Percentiles rank a stretch among this genome's conserved stretches.
Conservation (phyloP, 1,284 basidiomycete species). For the Leccinum pachyderme region DNA sequence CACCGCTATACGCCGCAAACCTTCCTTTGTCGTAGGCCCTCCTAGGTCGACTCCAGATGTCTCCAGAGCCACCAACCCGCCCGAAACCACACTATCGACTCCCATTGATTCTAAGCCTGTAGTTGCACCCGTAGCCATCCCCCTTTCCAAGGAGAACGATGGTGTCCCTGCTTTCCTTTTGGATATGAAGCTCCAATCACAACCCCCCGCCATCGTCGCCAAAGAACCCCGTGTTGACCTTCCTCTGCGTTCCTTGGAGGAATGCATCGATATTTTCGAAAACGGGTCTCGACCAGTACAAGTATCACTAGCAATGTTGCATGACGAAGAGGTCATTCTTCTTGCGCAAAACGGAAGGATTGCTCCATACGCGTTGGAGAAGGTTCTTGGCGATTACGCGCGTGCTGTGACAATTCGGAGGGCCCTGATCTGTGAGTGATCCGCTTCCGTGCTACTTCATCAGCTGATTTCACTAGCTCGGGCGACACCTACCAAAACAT, state of each 20-base stretch:
- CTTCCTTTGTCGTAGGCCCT: slow-evolving; percentile 29
- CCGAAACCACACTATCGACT: slow-evolving; percentile 17
- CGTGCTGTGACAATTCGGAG: slow-evolving; percentile 87
- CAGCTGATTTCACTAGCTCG: slow-evolving; percentile 57
- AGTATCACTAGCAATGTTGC: slow-evolving; percentile 59
- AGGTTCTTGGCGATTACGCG: slow-evolving; percentile 83
- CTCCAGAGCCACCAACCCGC: slow-evolving; percentile 16
- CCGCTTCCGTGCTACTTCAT: not conserved
- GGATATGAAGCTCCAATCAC: slow-evolving; percentile 45
- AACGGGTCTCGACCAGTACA: slow-evolving; percentile 72
- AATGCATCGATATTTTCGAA: slow-evolving; percentile 85
- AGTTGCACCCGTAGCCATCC: slow-evolving; percentile 27
- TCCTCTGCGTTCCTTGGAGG: slow-evolving; percentile 63
- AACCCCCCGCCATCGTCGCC: slow-evolving; percentile 21
- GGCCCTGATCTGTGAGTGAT: slow-evolving; percentile 81
- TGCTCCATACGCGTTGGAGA: slow-evolving; percentile 91
- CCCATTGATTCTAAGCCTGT: slow-evolving; percentile 18
- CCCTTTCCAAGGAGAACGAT: slow-evolving; percentile 14
- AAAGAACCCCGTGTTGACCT: slow-evolving; percentile 24
- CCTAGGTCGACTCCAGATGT: slow-evolving; percentile 14
- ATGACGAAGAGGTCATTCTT: slow-evolving; percentile 91
- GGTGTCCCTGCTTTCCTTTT: slow-evolving; percentile 45
- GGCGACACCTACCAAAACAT: slow-evolving; percentile 79
- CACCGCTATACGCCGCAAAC: slow-evolving; percentile 15
- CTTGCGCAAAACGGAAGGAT: slow-evolving; percentile 93